A percentile compares a stretch with the other conserved stretches of the same genome.
phyloP scores from a whole-genome alignment of 2,329 filamentous ascomycete genomes.

The Ophiostoma australiae region DNA sequence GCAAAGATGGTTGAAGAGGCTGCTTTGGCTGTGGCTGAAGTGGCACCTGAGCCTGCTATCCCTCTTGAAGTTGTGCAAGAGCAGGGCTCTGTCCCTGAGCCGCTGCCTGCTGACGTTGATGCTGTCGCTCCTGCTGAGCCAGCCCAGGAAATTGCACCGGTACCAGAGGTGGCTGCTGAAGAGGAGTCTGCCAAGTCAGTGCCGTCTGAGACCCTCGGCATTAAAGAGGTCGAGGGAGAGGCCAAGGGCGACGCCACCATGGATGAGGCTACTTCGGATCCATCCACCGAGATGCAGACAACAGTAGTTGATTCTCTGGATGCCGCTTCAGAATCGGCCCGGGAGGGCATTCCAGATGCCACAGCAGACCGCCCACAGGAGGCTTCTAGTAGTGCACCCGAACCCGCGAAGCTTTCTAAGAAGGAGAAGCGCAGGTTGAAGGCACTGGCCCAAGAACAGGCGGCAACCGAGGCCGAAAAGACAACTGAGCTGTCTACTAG shows the following conservation, averaged over 20 bases:
- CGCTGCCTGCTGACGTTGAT: not conserved
- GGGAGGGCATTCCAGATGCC: not conserved
- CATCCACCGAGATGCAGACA: not conserved
- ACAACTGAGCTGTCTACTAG: not conserved
- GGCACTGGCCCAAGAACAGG: constrained; percentile 4
- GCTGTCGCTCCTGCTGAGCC: not conserved
- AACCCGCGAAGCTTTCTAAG: constrained; percentile 7
- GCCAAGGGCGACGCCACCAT: not conserved
- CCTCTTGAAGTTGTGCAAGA: not conserved
- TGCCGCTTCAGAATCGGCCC: not conserved
- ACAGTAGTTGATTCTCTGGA: not conserved
- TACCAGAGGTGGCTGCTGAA: not conserved
- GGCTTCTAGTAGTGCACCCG: not conserved
- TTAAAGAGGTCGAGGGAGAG: not conserved
- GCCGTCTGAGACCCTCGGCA: not conserved
- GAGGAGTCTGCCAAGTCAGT: not conserved
- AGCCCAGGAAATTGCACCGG: not conserved
- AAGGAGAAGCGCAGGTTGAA: constrained; percentile 13
- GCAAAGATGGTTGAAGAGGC: not conserved
- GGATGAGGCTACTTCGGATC: not conserved
- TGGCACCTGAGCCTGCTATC: not conserved
- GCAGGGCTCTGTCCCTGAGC: not conserved
- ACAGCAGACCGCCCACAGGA: not conserved
- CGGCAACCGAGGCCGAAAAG: not conserved
- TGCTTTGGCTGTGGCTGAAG: not conserved